A percentile compares a stretch with the other conserved stretches of the same genome.
Evolutionary conservation across 192 early-diverging fungal genomes (phyloP).

Genomic region (Dimargaris cristalligena): DNA sequence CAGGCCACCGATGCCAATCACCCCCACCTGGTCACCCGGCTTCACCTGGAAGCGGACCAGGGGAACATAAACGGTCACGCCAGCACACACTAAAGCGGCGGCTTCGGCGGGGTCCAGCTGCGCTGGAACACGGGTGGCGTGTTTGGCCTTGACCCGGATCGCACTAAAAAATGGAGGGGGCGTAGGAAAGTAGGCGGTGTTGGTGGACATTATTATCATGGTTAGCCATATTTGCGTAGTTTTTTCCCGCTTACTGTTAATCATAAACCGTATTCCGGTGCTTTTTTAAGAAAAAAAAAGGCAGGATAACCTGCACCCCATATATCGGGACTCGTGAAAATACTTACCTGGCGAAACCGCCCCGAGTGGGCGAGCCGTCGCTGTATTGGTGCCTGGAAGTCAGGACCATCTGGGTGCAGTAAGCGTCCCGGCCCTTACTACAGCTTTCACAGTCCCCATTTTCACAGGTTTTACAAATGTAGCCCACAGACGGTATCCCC

Average conservation of each 20-base stretch:
- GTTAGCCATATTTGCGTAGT: too few relatives aligned
- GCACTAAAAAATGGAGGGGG: not conserved
- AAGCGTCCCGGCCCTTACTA: conserved; percentile 11
- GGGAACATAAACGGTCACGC: conserved; percentile 33
- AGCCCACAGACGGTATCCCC: conserved; percentile 39
- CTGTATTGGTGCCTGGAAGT: conserved; percentile 9
- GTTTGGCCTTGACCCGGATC: not conserved
- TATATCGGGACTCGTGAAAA: too few relatives aligned
- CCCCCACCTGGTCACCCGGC: conserved; percentile 28
- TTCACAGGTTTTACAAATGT: conserved; percentile 12
- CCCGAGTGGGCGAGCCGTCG: conserved; percentile 13
- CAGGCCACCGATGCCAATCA: conserved; percentile 50
- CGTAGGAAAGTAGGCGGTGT: too few relatives aligned
- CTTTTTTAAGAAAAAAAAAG: too few relatives aligned
- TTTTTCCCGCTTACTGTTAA: too few relatives aligned
- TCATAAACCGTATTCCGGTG: too few relatives aligned
- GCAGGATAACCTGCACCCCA: too few relatives aligned
- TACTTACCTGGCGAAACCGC: conserved; percentile 16
- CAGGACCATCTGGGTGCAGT: conserved; percentile 1
- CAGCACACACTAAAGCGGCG: conserved; percentile 51
- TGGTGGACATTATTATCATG: too few relatives aligned
- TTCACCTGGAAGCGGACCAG: conserved; percentile 29
- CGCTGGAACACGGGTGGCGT: not conserved
- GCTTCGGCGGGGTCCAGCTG: conserved; percentile 23
- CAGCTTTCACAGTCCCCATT: conserved; percentile 13